Base-by-base conservation (phyloP, 495 filamentous ascomycete genomes). In the Podospora sp. region DNA sequence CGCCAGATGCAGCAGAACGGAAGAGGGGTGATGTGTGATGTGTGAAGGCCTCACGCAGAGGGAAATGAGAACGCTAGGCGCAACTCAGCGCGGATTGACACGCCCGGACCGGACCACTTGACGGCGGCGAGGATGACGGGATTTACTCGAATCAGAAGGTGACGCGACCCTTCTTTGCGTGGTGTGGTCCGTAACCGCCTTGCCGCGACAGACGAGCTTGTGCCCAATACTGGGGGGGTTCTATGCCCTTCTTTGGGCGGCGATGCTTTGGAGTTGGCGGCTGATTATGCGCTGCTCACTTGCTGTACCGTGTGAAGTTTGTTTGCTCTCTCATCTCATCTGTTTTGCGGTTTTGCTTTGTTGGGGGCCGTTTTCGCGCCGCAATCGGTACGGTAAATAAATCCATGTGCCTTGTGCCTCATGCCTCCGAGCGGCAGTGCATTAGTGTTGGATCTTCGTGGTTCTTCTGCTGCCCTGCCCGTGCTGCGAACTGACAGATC, bases 31-130 rank as follows among this genome's bases (percentile, higher is more conserved):
- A 8, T 33, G 49, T 62, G 59, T 62, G 59, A 62, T 36, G 59
- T 25, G 24, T 49, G 59, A 40, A 16, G 33, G 16, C 59, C 25
- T 55, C 52, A 22, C 52, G 40, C n/a, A 46, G 40, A 46, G 40
- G 40, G 40, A 46, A 46, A 46, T 46, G 40, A 46, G 25, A 63
- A 63, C 62, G 62, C 62, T 51, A 53, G 24, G 26, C 61, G 62
- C 25, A 53, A 63, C 46, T 29, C 24, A 63, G 62, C 49, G 26
- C 36, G 24, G 57, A 59, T 59, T 59, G 35, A 51, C 60, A 51
- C 40, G 57, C 12, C 26, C 26, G 29, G 29, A 33, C 29, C 29
- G 29, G 8, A 33, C 29, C 29, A 40, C 25, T 18, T 35, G 57
- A 60, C 25, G 25, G 20, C 16, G 26, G n/a, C 14, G 26, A 60